Conservation (phyloP, 371 early-diverging fungal species). For the Mortierella sp. region DNA sequence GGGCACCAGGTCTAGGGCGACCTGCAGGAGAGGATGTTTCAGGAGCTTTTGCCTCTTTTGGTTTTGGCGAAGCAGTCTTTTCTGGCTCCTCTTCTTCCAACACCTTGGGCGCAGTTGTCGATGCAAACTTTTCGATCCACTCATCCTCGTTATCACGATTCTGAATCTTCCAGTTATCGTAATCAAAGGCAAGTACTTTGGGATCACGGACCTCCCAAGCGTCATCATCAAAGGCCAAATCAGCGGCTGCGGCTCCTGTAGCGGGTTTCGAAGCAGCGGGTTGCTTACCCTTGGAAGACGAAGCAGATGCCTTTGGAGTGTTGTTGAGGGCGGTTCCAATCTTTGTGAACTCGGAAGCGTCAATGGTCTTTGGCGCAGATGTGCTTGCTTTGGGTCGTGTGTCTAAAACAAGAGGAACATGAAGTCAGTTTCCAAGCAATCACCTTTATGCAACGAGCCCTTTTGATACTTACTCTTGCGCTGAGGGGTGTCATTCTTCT, state of each 20-base stretch:
- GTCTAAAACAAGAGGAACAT: slow-evolving; percentile 15
- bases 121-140: slow-evolving; percentile 56
- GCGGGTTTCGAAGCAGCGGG: slow-evolving; percentile 57
- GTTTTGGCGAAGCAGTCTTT: slow-evolving; percentile 51
- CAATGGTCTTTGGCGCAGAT: slow-evolving; percentile 42
- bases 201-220: slow-evolving; percentile 66
- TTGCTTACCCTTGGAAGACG: slow-evolving; percentile 60
- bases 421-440: neutral
- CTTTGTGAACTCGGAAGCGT: slow-evolving; percentile 53
- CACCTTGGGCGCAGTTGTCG: slow-evolving; percentile 39
- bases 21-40: slow-evolving; percentile 45
- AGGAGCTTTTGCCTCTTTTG: slow-evolving; percentile 27
- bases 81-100: slow-evolving; percentile 47
- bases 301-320: slow-evolving; percentile 37
- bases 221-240: slow-evolving; percentile 69
- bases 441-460: neutral
- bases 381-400: slow-evolving; percentile 49
- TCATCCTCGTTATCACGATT: slow-evolving; percentile 57
- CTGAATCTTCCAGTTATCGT: slow-evolving; percentile 58
- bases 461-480: slow-evolving; percentile 34
- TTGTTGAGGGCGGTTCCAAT: slow-evolving; percentile 28
- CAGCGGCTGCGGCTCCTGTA: slow-evolving; percentile 50
- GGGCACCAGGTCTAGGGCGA: slow-evolving; percentile 49
- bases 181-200: slow-evolving; percentile 53
- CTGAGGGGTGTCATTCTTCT: slow-evolving; percentile 51